These are phyloP conservation scores for Zygosaccharomyces sapae DNA, from an alignment of 1,139 yeast species.

Conservation along the genomic window DNA sequence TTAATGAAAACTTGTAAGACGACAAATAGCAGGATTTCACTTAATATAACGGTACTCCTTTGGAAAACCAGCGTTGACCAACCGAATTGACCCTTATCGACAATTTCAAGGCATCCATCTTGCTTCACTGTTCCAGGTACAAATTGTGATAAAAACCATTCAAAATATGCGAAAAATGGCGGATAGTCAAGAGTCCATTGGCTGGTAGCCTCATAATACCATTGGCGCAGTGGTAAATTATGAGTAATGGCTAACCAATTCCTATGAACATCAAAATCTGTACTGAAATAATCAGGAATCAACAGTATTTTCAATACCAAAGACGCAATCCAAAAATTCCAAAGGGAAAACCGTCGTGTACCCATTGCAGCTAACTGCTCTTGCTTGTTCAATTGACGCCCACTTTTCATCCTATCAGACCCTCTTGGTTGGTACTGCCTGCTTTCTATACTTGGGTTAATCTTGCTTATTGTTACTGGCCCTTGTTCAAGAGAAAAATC, in stretches of 20 bases:
- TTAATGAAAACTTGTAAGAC: constrained; percentile 71
- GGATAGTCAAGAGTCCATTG: constrained; percentile 98
- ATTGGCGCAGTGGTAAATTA: constrained; percentile 65
- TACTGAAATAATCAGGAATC: constrained; percentile 40
- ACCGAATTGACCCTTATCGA: constrained; percentile 63
- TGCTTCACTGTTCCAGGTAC: constrained; percentile 60
- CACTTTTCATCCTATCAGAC: constrained; percentile 3
- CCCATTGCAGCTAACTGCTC: constrained; percentile 8
- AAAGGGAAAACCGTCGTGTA: constrained; percentile 45
- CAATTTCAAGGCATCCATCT: constrained; percentile 79
- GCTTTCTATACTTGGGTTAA: neutral
- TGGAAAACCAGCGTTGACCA: constrained; percentile 79
- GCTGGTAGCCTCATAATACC: constrained; percentile 82
- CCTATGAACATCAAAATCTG: constrained; percentile 95
- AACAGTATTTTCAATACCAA: constrained; percentile 51
- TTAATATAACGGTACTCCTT: constrained; percentile 68
- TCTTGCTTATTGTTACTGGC: neutral
- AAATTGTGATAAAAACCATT: constrained; percentile 67
- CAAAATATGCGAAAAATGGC: constrained; percentile 95
- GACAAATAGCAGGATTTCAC: constrained; percentile 67
- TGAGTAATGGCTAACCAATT: constrained; percentile 93
- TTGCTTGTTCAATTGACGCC: constrained; percentile 2
- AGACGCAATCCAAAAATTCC: constrained; percentile 63
- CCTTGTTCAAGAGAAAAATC: neutral
- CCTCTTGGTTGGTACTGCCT: neutral